Conservation (phyloP, 164 flowering plant species). For the Magnolia kwangsiensis region DNA sequence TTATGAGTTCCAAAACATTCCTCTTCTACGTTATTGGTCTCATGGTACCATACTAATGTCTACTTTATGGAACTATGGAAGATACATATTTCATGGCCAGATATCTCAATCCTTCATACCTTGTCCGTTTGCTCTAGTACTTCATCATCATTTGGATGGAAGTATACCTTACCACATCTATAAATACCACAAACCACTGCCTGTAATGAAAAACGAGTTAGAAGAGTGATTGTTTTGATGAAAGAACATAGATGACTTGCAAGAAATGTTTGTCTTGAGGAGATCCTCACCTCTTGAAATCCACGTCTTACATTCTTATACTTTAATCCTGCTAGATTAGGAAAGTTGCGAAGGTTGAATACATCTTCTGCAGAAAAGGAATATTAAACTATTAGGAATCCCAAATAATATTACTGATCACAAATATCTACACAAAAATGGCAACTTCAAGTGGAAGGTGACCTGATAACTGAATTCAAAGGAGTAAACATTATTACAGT, state of each 20-base stretch:
- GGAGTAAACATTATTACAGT: neutral
- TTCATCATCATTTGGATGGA: slow-evolving; percentile 90
- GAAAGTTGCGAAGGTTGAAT: slow-evolving; percentile 79
- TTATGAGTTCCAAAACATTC: too few species aligned
- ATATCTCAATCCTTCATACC: slow-evolving; percentile 30
- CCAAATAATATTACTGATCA: neutral
- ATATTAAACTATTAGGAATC: neutral
- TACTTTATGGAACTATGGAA: neutral
- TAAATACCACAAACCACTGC: slow-evolving; percentile 92
- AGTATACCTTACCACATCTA: slow-evolving; percentile 66
- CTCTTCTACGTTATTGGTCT: too few species aligned
- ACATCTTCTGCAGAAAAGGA: slow-evolving; percentile 76
- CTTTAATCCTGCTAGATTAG: slow-evolving; percentile 54
- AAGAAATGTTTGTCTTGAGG: slow-evolving; percentile 4
- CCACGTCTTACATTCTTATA: slow-evolving; percentile 70
- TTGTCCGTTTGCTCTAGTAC: slow-evolving; percentile 65
- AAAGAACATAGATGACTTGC: neutral
- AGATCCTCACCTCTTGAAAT: slow-evolving; percentile 62
- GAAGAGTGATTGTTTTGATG: neutral
- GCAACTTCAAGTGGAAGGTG: neutral
- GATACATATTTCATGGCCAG: neutral
- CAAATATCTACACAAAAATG: neutral
- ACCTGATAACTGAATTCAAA: neutral
- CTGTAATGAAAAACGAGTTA: slow-evolving; percentile 36
- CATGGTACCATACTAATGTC: too few species aligned